Evolutionary conservation across 2,329 filamentous ascomycete genomes (phyloP), one percentile per base, ranked within the genome.

Genomic region (Penicillium sp.): DNA sequence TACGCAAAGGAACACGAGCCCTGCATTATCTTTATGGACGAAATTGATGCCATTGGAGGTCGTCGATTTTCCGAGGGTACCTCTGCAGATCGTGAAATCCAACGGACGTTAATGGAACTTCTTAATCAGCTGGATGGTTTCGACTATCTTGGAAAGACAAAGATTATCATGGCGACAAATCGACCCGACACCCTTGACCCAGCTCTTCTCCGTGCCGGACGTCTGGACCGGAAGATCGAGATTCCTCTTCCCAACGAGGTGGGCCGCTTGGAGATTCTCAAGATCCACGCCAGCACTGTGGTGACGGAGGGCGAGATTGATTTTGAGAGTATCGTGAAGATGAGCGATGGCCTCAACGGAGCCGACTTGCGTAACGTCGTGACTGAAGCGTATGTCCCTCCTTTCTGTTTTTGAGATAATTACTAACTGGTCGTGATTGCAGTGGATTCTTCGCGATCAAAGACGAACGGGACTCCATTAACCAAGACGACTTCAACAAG

Each of bases 1-100:
- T 99, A 99, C 70, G 94, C 95, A 68, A 97, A 97, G 77, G 95
- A 99, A 74, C 94, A 99, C 74, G 94, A 99, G 76, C 94, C 94
- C 40, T 99, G 94, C 75, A 99, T 99, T 75, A 99, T 99, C 77
- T 99, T 99, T 83, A 99, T 99, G 94, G 95, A 99, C 81, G 94
- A 99, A 78, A 99, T 99, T 71, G 94, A 99, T 71, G 94, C 94
- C 69, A 99, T 99, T 69, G 94, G 94, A 73, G 95, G 95, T 61
- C 86, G 95, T 67, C 85, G 94, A 67, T 99, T 99, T 77, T 96
- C 91, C 0, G 94, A 99, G 74, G 94, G 95, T 65, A 99, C 94
- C 52, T 96, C 91, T 59, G 94, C 94, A 51, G 94, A 99, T 79
- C 88, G 95, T 69, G 94, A 99, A 75, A 99, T 99, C 66, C 94